Conservation (phyloP, 306 rosid species). For the Malus sieversii region DNA sequence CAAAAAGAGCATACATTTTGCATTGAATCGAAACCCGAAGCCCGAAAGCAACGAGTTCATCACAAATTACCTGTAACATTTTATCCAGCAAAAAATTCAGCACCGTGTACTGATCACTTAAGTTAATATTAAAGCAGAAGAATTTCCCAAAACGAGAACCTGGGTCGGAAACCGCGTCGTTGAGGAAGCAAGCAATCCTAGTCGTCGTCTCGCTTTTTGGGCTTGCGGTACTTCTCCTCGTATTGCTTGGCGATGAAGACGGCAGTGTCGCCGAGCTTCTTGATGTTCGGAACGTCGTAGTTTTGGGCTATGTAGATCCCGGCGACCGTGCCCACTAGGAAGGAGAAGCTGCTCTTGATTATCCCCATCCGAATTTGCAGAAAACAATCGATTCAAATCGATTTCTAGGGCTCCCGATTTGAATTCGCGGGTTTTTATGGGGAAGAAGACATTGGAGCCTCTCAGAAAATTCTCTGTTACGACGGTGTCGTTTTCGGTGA, state of each 20-base stretch:
- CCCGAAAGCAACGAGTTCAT: neutral
- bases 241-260: conserved; percentile 31
- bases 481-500: neutral
- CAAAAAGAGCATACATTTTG: neutral
- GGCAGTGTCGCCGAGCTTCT: conserved; percentile 41
- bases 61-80: neutral
- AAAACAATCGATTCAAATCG: neutral
- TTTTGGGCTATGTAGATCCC: conserved; percentile 73
- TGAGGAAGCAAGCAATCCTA: neutral
- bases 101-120: neutral
- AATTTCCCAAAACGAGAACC: conserved; percentile 19
- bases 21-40: neutral
- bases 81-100: neutral
- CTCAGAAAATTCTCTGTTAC: neutral
- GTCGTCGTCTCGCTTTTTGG: conserved; percentile 38
- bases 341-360: conserved; percentile 63
- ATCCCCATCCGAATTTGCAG: conserved; percentile 51
- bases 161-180: neutral
- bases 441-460: neutral
- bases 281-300: conserved; percentile 65
- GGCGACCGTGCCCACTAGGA: conserved; percentile 45
- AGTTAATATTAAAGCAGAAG: neutral
- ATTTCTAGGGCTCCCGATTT: conserved; percentile 9
- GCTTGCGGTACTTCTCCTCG: conserved; percentile 57
- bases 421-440: neutral